phyloP scores from a whole-genome alignment of 2,329 filamentous ascomycete genomes.

The Nemania sp. region DNA sequence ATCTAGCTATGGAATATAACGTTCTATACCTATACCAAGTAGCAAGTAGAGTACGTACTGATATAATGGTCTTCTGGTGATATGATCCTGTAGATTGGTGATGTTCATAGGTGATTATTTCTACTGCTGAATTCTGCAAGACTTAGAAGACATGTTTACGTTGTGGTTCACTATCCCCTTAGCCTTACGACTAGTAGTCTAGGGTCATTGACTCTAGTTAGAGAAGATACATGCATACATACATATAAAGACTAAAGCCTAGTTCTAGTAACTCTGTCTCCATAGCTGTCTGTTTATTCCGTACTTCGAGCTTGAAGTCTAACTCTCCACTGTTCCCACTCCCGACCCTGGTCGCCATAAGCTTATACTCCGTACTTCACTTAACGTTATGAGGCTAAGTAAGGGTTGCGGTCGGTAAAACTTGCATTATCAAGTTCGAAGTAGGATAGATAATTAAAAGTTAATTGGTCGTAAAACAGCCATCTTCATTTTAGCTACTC shows the following conservation, averaged over 20 bases:
- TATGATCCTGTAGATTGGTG: neutral
- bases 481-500: neutral
- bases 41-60: neutral
- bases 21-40: too few species aligned
- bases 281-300: too few species aligned
- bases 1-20: too few species aligned
- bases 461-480: neutral
- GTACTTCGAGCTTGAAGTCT: too few species aligned
- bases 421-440: neutral
- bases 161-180: neutral
- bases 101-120: neutral
- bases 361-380: too few species aligned
- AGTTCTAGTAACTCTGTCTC: too few species aligned
- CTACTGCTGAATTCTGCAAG: neutral
- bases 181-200: neutral
- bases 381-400: too few species aligned
- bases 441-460: neutral
- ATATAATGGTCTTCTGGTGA: neutral
- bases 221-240: neutral
- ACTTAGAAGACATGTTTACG: neutral
- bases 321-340: too few species aligned
- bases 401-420: too few species aligned
- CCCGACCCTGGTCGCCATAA: too few species aligned
- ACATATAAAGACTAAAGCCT: neutral
- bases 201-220: neutral